Base-by-base conservation (phyloP, 2,329 filamentous ascomycete genomes). In the Hymenoscyphus scutula region DNA sequence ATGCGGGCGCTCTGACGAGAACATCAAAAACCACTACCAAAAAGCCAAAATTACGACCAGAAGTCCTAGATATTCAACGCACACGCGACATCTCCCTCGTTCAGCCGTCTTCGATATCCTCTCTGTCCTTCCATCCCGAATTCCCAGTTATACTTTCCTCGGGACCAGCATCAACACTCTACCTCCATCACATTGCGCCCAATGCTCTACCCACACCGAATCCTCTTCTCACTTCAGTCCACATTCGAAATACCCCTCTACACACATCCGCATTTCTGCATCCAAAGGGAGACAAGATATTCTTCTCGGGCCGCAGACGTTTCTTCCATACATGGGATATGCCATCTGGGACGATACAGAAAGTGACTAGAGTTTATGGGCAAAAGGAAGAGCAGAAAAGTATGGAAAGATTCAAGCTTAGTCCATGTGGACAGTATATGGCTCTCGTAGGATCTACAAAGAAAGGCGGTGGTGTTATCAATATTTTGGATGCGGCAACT, bases 281-380 rank as follows among this genome's bases (percentile, higher is more conserved):
- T 29, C 86, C 89, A 4, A 78, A 79, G 17, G 91, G 90, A 66
- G 87, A 89, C 66, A 89, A 89, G 70, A 89, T 99, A 68, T 91
- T 97, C 76, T 90, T 97, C 64, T 90, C 92, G 19, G 93, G 93
- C 41, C 89, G 94, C 38, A 86, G 95, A 57, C 88, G 88, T 66
- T 98, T 92, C 79, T 97, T 98, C 77, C 95, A 98, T 77, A 88
- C 89, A 68, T 99, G 95, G 95, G 89, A 98, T 72, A 83, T 99
- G 27, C 81, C 89, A 53, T 88, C 89, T 0, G 95, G 95, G 53
- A 80, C 82, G 13, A 87, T 99, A 56, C 89, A 94, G 71, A 97
- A 96, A 77, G 84, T 96, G 53, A 87, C 85, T 69, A 82, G 89
- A 74, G 79, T 95, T 63, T 84, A 89, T 73, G 86, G 92, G 66